Evolutionary conservation across 352 stramenopile genomes (phyloP), one percentile per base, ranked within the genome.

Genomic region (Globisporangium parvum): DNA sequence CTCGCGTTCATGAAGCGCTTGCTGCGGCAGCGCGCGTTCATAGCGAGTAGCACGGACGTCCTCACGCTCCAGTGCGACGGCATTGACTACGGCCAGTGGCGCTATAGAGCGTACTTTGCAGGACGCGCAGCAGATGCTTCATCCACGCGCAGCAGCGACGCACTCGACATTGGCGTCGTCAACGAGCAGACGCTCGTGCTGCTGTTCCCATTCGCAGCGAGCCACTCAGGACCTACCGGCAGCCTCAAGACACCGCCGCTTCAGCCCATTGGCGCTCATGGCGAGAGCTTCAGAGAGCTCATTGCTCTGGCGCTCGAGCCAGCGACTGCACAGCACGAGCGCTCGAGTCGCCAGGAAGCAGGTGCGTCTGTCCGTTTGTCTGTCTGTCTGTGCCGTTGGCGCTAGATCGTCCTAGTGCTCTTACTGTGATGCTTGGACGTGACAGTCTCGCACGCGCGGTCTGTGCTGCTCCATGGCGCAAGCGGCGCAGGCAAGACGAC

Each of bases 401-500:
- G 31, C 31, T 37, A 10, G 31, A 37, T 33, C 39, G 40, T 56
- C 23, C 47, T 21, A 31, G 3, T 31, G 26, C 26, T 31, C n/a
- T n/a, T n/a, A n/a, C n/a, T n/a, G n/a, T n/a, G n/a, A n/a, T n/a
- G n/a, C n/a, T n/a, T n/a, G n/a, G n/a, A n/a, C n/a, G n/a, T n/a
- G n/a, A 2, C 20, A 63, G 58, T 64, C 31, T 51, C 51, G 12
- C 64, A 67, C 8, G 59, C 73, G 41, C 65, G 60, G 3, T 89
- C 76, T 3, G 39, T 92, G 2, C 47, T 95, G 12, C 47, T 95
- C 4, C 75, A 91, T 18, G 85, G 69, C 28, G 67, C 79, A 0
- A 88, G 73, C 39, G 82, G 85, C 8, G 67, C 80, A 11, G 85
- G 85, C 17, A 95, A 95, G 59, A 88, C 80, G 17, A 88, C 74